These are phyloP conservation scores for Cyclotella cryptica DNA, from an alignment of 108 stramenopile species.

Conservation along the genomic window DNA sequence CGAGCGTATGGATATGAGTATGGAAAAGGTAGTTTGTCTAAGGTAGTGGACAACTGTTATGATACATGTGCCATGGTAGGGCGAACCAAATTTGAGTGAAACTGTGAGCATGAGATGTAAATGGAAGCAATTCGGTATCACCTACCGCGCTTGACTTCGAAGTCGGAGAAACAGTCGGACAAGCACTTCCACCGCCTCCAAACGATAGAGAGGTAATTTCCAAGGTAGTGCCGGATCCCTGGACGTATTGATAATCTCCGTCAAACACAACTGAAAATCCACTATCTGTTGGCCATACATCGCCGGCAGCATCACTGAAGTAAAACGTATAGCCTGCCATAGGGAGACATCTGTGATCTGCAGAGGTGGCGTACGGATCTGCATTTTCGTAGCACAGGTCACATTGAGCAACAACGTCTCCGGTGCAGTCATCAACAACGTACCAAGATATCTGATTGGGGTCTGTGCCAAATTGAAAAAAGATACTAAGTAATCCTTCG, in stretches of 20 bases:
- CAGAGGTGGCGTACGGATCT: background rate
- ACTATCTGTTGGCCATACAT: background rate
- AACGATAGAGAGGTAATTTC: background rate
- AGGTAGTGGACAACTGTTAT: background rate
- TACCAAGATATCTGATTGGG: background rate
- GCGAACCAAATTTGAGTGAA: background rate
- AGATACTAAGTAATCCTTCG: background rate
- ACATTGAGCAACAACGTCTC: background rate
- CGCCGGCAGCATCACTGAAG: background rate
- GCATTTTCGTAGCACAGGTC: background rate
- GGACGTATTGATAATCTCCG: background rate
- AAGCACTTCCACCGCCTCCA: slow-evolving; percentile 2
- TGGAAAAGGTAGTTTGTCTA: slow-evolving; percentile 9
- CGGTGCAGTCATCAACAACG: background rate
- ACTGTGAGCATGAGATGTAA: background rate
- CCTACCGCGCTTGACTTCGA: background rate
- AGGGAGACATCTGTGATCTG: background rate
- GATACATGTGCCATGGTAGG: background rate
- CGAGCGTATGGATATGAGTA: slow-evolving; percentile 1
- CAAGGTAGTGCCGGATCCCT: background rate
- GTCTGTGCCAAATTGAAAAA: background rate
- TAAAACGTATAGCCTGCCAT: background rate
- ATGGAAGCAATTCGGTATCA: background rate
- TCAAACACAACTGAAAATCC: background rate
- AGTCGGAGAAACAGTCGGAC: slow-evolving; percentile 13